phyloP scores from a whole-genome alignment of 2,329 filamentous ascomycete species.

The Nigrospora sphaerica region DNA sequence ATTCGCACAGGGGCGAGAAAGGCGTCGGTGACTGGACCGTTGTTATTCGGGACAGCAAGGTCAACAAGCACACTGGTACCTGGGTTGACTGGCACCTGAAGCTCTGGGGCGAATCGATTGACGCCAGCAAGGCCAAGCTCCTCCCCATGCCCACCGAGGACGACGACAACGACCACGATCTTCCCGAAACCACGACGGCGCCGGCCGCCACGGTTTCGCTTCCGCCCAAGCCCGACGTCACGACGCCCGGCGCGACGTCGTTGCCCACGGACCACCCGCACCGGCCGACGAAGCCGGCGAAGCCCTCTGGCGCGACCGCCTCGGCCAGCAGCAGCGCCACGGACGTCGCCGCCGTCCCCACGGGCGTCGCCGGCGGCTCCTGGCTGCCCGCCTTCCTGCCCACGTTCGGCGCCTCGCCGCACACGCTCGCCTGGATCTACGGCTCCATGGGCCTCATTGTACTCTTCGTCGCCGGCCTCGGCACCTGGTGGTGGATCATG shows the following conservation, averaged over 20 bases:
- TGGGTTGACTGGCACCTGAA: constrained; percentile 92
- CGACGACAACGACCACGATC: constrained; percentile 77
- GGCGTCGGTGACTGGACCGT: constrained; percentile 88
- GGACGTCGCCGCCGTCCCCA: constrained; percentile 23
- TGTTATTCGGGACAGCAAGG: constrained; percentile 74
- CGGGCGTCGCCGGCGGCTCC: constrained; percentile 42
- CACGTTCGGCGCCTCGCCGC: constrained; percentile 80
- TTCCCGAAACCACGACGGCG: constrained; percentile 53
- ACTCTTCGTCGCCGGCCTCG: constrained; percentile 74
- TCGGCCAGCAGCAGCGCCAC: constrained; percentile 19
- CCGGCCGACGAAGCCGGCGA: constrained; percentile 46
- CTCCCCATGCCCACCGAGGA: constrained; percentile 77
- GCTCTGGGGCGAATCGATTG: constrained; percentile 85
- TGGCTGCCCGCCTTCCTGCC: constrained; percentile 83
- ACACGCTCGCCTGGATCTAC: constrained; percentile 90
- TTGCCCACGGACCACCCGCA: constrained; percentile 58
- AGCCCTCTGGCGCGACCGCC: constrained; percentile 18
- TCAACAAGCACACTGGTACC: constrained; percentile 69
- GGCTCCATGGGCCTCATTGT: constrained; percentile 78
- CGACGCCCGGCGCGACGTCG: constrained; percentile 26
- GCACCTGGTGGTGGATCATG: constrained; percentile 74
- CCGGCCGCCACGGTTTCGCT: constrained; percentile 59
- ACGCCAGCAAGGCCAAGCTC: constrained; percentile 62
- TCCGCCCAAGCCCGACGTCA: constrained; percentile 31
- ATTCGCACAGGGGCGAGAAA: constrained; percentile 64